phyloP scores from a whole-genome alignment of 2,329 filamentous ascomycete genomes.

The Pestalotiopsis sp. region DNA sequence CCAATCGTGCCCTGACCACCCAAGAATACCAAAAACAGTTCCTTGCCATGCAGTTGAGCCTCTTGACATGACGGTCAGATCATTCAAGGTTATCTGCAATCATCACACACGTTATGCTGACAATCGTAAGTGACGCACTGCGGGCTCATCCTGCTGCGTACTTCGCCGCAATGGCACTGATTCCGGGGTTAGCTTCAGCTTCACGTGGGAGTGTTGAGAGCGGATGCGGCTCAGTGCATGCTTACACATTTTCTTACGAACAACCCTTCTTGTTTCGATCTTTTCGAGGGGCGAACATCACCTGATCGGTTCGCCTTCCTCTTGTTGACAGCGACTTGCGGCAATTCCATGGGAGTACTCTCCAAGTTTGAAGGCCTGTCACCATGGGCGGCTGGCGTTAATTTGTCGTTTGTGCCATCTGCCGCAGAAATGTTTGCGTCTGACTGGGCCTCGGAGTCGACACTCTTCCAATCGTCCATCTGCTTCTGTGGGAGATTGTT shows the following conservation, averaged over 20 bases:
- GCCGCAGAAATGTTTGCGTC: constrained; percentile 10
- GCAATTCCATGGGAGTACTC: neutral
- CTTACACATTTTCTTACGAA: constrained; percentile 14
- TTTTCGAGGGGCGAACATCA: constrained; percentile 1
- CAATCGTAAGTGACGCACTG: constrained; percentile 10
- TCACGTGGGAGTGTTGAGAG: neutral
- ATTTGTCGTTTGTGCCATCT: constrained; percentile 24
- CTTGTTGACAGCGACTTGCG: neutral
- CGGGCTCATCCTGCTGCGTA: constrained; percentile 2
- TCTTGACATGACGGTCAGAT: neutral
- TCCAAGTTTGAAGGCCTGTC: neutral
- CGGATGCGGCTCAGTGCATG: neutral
- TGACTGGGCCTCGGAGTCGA: constrained; percentile 29
- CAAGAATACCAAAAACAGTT: neutral
- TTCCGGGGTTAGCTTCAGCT: constrained; percentile 7
- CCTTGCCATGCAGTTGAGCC: neutral
- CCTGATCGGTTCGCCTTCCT: constrained; percentile 8
- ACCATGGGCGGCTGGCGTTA: constrained; percentile 20
- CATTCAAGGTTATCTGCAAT: constrained; percentile 2
- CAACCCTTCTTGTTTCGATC: neutral
- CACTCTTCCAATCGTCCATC: constrained; percentile 58
- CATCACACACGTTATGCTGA: constrained; percentile 12
- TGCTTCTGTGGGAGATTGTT: constrained; percentile 34
- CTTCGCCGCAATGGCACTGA: constrained; percentile 25
- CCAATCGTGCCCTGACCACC: neutral